phyloP scores from a whole-genome alignment of 139 green algal genomes.

The Auxenochlorella protothecoides region DNA sequence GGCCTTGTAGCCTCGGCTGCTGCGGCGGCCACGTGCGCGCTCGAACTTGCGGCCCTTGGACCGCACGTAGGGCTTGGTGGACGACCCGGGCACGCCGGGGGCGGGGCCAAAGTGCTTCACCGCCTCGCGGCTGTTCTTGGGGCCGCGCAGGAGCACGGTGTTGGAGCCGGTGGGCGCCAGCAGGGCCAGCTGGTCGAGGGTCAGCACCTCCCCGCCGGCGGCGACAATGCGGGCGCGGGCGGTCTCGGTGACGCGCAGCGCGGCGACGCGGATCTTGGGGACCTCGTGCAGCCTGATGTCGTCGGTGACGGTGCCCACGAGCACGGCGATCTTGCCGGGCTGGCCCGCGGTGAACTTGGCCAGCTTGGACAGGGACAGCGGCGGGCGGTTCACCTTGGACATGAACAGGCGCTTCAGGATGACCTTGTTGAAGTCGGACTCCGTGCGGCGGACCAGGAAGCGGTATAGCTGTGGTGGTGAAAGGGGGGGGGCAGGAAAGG shows the following conservation, averaged over 20 bases:
- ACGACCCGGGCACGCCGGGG: slow-evolving; percentile 72
- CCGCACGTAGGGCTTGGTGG: slow-evolving; percentile 92
- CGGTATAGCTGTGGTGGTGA: slow-evolving; percentile 83
- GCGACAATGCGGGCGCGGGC: slow-evolving; percentile 87
- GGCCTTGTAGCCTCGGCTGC: slow-evolving; percentile 90
- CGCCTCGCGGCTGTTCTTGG: slow-evolving; percentile 90
- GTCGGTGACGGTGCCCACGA: slow-evolving; percentile 94
- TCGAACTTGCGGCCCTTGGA: slow-evolving; percentile 98
- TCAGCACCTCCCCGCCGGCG: slow-evolving; percentile 91
- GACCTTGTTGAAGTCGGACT: slow-evolving; percentile 95
- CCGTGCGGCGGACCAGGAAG: slow-evolving; percentile 90
- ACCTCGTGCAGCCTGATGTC: slow-evolving; percentile 86
- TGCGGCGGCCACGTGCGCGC: slow-evolving; percentile 88
- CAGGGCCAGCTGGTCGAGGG: slow-evolving; percentile 98
- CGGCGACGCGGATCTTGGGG: slow-evolving; percentile 81
- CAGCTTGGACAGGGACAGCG: slow-evolving; percentile 91
- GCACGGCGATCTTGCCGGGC: slow-evolving; percentile 81
- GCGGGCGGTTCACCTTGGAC: slow-evolving; percentile 88
- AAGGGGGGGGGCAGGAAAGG: neutral
- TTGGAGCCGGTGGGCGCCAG: slow-evolving; percentile 78
- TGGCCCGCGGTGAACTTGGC: slow-evolving; percentile 87
- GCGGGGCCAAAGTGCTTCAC: slow-evolving; percentile 93
- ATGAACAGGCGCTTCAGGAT: slow-evolving; percentile 94
- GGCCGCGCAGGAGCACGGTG: slow-evolving; percentile 87
- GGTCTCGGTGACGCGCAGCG: slow-evolving; percentile 93